Evolutionary conservation across 371 early-diverging fungal species (phyloP).

Genomic region (Umbelopsis sp.): DNA sequence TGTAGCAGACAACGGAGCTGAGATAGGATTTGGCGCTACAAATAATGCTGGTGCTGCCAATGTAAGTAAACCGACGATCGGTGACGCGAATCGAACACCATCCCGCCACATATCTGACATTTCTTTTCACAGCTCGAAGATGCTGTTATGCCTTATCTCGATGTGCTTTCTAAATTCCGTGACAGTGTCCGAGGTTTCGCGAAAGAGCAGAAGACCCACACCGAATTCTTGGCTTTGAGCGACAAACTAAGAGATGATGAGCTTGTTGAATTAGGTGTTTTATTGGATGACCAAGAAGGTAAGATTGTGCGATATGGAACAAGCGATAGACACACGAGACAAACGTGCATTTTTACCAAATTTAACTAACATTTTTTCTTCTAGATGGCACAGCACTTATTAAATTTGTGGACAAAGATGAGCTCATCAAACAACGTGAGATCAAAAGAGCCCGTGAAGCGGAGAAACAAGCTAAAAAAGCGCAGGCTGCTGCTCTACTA

Average conservation of each 20-base stretch:
- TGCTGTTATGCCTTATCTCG: slow-evolving; percentile 78
- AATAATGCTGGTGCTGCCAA: slow-evolving; percentile 37
- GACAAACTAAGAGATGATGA: slow-evolving; percentile 90
- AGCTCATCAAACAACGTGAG: slow-evolving; percentile 67
- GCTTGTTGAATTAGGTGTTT: slow-evolving; percentile 84
- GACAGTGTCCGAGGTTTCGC: slow-evolving; percentile 84
- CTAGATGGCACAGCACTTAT: slow-evolving; percentile 87
- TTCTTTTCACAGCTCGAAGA: slow-evolving; percentile 59
- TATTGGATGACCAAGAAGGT: slow-evolving; percentile 90
- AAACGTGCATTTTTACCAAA: background rate
- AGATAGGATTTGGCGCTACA: slow-evolving; percentile 56
- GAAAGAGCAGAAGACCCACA: slow-evolving; percentile 54
- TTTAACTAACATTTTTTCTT: slow-evolving; percentile 2
- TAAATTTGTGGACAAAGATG: slow-evolving; percentile 84
- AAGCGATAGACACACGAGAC: background rate
- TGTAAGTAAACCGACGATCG: slow-evolving; percentile 28
- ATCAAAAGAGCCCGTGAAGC: slow-evolving; percentile 64
- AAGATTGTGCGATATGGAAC: slow-evolving; percentile 7
- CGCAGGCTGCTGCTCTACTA: slow-evolving; percentile 61
- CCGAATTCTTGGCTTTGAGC: slow-evolving; percentile 74
- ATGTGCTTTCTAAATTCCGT: slow-evolving; percentile 82
- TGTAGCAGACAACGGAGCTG: slow-evolving; percentile 60
- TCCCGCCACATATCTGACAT: background rate
- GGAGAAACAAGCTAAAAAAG: slow-evolving; percentile 70
- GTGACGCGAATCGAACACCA: background rate